Base-by-base conservation (phyloP, 441 rosid species). In the Aleurites moluccanus region DNA sequence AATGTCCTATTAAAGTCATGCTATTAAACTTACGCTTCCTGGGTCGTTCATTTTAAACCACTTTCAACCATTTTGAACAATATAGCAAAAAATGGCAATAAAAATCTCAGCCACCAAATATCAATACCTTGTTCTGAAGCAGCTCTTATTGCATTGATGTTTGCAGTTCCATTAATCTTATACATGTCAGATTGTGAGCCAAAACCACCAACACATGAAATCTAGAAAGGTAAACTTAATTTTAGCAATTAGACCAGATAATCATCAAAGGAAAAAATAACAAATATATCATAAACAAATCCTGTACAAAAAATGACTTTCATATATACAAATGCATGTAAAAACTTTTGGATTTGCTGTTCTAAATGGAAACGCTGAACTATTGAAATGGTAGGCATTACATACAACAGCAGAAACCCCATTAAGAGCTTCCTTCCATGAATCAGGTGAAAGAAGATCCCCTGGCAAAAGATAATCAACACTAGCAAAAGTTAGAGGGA, bases 131-230 rank as follows among this genome's bases (percentile, higher is more conserved):
- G 84, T 73, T 93, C 98, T 33, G 92, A 79, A 79, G 99, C 98
- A 79, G 90, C 96, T 84, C 91, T 87, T 78, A 96, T 88, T 13
- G 98, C 98, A 81, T 92, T 91, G 74, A 93, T 89, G 86, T 96
- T 93, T 68, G 98, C 97, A 73, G 97, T 91, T 42, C 99, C 99
- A 10, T 96, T 96, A 75, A 91, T 90, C 86, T 96, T 93, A 80
- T 96, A 92, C 99, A 96, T 96, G 56, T 91, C 78, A 60, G 98
- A 86, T 77, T 92, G 87, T 53, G 98, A 93, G 73, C 99, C 99
- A 82, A 96, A 96, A 72, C 98, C 97, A 55, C 99, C 98, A 74
- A 92, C 88, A 73, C 97, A 96, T 38, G 99, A 96, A 33, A 96
- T 86, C 99, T 96, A 82, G 78, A 87, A 72, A 75, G 73, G 21